Conservation (phyloP, 192 early-diverging fungal genomes). For the Jimgerdemannia lactiflua region DNA sequence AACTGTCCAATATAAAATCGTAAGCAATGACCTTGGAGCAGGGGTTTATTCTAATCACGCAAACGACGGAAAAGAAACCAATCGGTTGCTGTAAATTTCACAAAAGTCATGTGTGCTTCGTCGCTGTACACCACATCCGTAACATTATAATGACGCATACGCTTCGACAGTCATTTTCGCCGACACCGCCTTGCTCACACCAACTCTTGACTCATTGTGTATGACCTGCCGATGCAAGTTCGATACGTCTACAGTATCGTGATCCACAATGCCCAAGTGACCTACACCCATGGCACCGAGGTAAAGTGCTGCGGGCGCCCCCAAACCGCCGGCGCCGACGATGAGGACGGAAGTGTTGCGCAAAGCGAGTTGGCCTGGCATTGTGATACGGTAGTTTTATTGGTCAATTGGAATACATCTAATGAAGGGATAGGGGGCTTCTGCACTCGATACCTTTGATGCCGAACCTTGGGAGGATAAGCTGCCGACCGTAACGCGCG, state of each 20-base stretch:
- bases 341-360: conserved; percentile 75
- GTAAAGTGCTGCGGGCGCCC: conserved; percentile 84
- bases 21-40: conserved; percentile 60
- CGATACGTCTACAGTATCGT: conserved; percentile 86
- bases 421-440: not conserved
- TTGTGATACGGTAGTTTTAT: not conserved
- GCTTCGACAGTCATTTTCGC: conserved; percentile 58
- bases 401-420: not conserved
- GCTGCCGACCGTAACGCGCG: conserved; percentile 79
- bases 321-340: conserved; percentile 95
- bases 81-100: not conserved
- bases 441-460: conserved; percentile 45
- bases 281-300: conserved; percentile 88
- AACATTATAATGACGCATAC: conserved; percentile 19
- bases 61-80: not conserved
- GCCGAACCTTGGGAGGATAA: conserved; percentile 79
- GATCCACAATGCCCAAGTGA: conserved; percentile 86
- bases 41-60: conserved; percentile 58
- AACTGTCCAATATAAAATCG: conserved; percentile 71
- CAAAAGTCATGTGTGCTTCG: not conserved
- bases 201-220: conserved; percentile 71
- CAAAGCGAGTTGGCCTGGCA: conserved; percentile 71
- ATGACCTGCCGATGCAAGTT: conserved; percentile 97
- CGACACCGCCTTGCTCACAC: conserved; percentile 72
- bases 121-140: conserved; percentile 1